Percentiles rank a stretch among this genome's conserved stretches.
phyloP scores from a whole-genome alignment of 2,329 filamentous ascomycete species.

The Aspergillus niger region DNA sequence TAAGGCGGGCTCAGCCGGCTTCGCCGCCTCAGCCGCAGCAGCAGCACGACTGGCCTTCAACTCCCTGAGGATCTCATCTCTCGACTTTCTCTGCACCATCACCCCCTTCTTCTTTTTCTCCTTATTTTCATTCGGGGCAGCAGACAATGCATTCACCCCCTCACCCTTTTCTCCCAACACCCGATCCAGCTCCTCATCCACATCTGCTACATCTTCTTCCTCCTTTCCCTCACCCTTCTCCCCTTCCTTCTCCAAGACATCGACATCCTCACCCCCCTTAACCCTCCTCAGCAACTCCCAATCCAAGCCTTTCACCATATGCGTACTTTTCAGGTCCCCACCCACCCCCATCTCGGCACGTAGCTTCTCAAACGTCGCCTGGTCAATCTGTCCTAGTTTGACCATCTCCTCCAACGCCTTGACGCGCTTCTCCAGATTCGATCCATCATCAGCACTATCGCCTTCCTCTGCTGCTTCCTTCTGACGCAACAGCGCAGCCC shows the following conservation, averaged over 20 bases:
- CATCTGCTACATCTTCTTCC: conserved; percentile 45
- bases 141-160: conserved; percentile 27
- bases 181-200: conserved; percentile 64
- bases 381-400: conserved; percentile 82
- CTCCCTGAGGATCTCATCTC: conserved; percentile 62
- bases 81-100: conserved; percentile 55
- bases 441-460: conserved; percentile 24
- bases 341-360: conserved; percentile 74
- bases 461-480: conserved; percentile 52
- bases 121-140: conserved; percentile 39
- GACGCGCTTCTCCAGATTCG: conserved; percentile 63
- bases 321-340: conserved; percentile 76
- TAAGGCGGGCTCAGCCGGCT: conserved; percentile 52
- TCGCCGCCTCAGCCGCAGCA: conserved; percentile 42
- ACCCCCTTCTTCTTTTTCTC: conserved; percentile 56
- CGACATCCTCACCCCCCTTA: conserved; percentile 58
- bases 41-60: conserved; percentile 56
- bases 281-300: conserved; percentile 64
- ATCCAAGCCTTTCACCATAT: conserved; percentile 90
- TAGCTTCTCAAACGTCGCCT: conserved; percentile 73
- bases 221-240: conserved; percentile 32
- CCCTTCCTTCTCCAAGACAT: conserved; percentile 20
- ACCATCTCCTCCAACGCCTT: conserved; percentile 78
- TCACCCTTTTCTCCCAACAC: conserved; percentile 42
- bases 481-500: conserved; percentile 66